Base-by-base conservation (phyloP, 352 stramenopile genomes). In the Phytophthora pistaciae region DNA sequence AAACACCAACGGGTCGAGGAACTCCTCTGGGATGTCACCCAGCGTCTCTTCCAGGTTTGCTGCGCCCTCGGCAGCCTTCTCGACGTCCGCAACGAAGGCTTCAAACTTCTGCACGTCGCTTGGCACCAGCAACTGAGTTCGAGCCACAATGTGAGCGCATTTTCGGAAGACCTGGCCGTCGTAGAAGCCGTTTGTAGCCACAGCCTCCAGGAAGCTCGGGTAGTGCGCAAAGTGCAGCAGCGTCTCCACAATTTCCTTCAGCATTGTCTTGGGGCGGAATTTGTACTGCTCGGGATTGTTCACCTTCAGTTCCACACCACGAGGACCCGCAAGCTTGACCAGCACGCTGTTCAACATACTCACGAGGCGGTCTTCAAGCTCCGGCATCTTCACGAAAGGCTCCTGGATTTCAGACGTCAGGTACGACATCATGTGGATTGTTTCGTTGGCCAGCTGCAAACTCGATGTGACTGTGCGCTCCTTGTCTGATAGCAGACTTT, bases 281-380 rank as follows among this genome's bases (percentile, higher is more conserved):
- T 99, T 98, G 81, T 99, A 99, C 64, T 94, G 94, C 59, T 99
- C 98, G 4, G 98, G 97, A 80, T 99, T 99, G 42, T 98, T 97
- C 29, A 99, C 85, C 83, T 99, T 99, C 40, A 99, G 80, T 56
- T 99, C 96, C 36, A 99, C 46, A 1, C 96, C 95, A 59, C 95
- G 95, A 7, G 91, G 86, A 5, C 97, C 97, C 5, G 98, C 89
- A 3, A 99, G 83, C 68, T 99, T 99, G 14, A 96, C 93, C 5
- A 99, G 78, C 38, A 99, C 97, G 73, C 97, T 98, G 52, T 98
- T 92, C 14, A 99, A 83, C 96, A 99, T 99, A 67, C 93, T 96
- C 13, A 98, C 98, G 29, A 99, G 85, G 44, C 98, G 95, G 29
- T 94, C 81, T 66, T 96, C 92, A 31, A 99, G 90, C 77, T 99